phyloP scores from a whole-genome alignment of 2,329 filamentous ascomycete genomes.

The Calonectria hongkongensis region DNA sequence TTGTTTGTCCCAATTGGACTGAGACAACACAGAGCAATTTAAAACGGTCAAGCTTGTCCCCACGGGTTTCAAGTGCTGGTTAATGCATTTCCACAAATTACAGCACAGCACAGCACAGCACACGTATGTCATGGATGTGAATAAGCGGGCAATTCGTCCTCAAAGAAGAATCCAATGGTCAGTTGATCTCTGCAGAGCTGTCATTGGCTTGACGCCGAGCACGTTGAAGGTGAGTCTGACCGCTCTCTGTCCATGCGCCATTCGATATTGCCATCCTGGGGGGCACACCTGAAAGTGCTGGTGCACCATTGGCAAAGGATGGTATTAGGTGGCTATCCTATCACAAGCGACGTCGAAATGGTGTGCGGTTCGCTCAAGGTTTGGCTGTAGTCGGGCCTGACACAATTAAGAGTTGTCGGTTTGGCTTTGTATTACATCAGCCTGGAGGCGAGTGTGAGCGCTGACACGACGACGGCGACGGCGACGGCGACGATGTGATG shows the following conservation, averaged over 20 bases:
- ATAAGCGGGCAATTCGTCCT: conserved; percentile 5
- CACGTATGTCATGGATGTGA: neutral
- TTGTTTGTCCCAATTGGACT: conserved; percentile 2
- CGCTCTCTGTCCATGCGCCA: conserved; percentile 21
- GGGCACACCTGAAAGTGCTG: conserved; percentile 3
- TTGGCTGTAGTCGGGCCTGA: conserved; percentile 23
- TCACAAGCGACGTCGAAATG: neutral
- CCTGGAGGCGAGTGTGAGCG: neutral
- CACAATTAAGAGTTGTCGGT: conserved; percentile 7
- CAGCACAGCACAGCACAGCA: conserved; percentile 9
- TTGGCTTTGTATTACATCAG: conserved; percentile 9
- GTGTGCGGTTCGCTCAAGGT: conserved; percentile 14
- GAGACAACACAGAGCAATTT: conserved; percentile 7
- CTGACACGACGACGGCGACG: neutral
- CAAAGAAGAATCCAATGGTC: conserved; percentile 3
- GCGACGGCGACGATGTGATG: neutral
- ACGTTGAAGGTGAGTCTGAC: conserved; percentile 16
- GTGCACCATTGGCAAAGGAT: neutral
- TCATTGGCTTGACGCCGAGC: conserved; percentile 11
- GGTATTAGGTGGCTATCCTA: neutral
- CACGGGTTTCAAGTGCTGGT: conserved; percentile 10
- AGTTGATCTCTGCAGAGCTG: conserved; percentile 31
- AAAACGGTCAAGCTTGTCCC: conserved; percentile 21
- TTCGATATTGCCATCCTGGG: conserved; percentile 9
- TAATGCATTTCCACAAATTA: conserved; percentile 9